Evolutionary conservation across 495 filamentous ascomycete species (phyloP).

Genomic region (Delitschia confertaspora): DNA sequence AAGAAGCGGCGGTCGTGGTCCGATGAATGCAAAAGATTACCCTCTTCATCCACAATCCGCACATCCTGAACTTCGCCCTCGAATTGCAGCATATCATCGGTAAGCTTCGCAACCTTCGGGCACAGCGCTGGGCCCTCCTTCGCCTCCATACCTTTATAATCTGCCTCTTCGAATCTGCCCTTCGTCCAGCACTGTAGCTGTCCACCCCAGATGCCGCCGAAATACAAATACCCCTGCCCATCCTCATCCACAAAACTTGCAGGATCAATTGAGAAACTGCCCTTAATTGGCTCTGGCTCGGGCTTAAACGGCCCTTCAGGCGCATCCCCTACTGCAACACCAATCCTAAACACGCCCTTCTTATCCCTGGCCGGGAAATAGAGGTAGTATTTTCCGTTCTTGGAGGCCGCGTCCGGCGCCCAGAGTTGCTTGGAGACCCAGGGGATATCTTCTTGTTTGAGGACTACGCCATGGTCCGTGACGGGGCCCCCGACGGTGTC

Average conservation of each 20-base stretch:
- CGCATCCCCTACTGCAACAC: conserved; percentile 46
- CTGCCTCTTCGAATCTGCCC: conserved; percentile 41
- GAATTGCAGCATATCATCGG: conserved; percentile 54
- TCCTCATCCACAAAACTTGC: conserved; percentile 57
- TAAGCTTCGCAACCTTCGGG: conserved; percentile 54
- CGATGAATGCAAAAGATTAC: conserved; percentile 49
- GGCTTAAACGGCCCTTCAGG: conserved; percentile 51
- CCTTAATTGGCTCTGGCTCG: conserved; percentile 50
- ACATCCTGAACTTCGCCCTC: conserved; percentile 43
- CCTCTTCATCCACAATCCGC: conserved; percentile 50
- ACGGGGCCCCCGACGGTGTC: conserved; percentile 42
- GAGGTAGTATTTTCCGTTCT: conserved; percentile 54
- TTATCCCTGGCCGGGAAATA: conserved; percentile 57
- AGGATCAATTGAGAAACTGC: conserved; percentile 56
- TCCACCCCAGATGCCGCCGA: conserved; percentile 64
- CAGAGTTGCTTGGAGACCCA: conserved; percentile 58
- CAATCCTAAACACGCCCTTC: conserved; percentile 54
- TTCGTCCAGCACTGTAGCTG: conserved; percentile 52
- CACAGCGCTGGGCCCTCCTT: conserved; percentile 43
- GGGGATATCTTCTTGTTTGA: conserved; percentile 47
- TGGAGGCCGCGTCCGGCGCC: conserved; percentile 54
- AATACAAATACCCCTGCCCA: conserved; percentile 52
- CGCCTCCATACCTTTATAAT: conserved; percentile 47
- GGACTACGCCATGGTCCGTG: conserved; percentile 50
- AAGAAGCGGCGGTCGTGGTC: conserved; percentile 70